phyloP scores from a whole-genome alignment of 495 filamentous ascomycete species.

The Aspergillus olivimuriae region DNA sequence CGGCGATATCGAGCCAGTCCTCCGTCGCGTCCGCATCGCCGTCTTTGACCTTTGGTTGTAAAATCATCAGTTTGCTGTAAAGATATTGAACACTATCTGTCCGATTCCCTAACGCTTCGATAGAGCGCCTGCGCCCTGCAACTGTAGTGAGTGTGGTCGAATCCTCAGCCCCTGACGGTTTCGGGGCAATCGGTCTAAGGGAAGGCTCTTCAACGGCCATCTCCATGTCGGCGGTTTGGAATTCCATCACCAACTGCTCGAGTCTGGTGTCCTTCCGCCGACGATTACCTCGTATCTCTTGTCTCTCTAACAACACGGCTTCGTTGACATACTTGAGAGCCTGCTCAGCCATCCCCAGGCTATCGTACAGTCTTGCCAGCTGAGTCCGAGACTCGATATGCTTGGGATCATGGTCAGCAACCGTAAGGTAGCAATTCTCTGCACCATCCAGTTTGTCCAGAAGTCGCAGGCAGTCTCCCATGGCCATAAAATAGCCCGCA shows the following conservation, averaged over 20 bases:
- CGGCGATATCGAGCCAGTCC: slow-evolving; percentile 70
- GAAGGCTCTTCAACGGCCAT: neutral
- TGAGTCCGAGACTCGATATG: slow-evolving; percentile 67
- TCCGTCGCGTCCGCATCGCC: slow-evolving; percentile 48
- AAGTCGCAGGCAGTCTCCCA: slow-evolving; percentile 65
- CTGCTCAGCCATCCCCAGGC: slow-evolving; percentile 57
- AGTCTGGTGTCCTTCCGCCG: slow-evolving; percentile 37
- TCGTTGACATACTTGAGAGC: slow-evolving; percentile 70
- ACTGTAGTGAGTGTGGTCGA: slow-evolving; percentile 15
- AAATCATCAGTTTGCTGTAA: slow-evolving; percentile 47
- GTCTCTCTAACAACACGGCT: slow-evolving; percentile 54
- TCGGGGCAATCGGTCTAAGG: slow-evolving; percentile 19
- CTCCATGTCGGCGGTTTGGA: slow-evolving; percentile 18
- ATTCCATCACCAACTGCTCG: slow-evolving; percentile 38
- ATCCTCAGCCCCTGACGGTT: slow-evolving; percentile 16
- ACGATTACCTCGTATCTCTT: slow-evolving; percentile 29
- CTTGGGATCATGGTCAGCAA: slow-evolving; percentile 60
- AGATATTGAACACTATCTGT: slow-evolving; percentile 50
- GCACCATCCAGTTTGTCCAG: slow-evolving; percentile 59
- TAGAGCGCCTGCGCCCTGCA: slow-evolving; percentile 10
- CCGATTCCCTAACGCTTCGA: slow-evolving; percentile 33
- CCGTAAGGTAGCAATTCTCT: slow-evolving; percentile 64
- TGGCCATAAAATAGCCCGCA: slow-evolving; percentile 56
- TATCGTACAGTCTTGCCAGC: slow-evolving; percentile 76
- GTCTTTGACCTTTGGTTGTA: slow-evolving; percentile 42